Evolutionary conservation across 2,329 filamentous ascomycete genomes (phyloP).

Genomic region (Colletotrichum sp.): DNA sequence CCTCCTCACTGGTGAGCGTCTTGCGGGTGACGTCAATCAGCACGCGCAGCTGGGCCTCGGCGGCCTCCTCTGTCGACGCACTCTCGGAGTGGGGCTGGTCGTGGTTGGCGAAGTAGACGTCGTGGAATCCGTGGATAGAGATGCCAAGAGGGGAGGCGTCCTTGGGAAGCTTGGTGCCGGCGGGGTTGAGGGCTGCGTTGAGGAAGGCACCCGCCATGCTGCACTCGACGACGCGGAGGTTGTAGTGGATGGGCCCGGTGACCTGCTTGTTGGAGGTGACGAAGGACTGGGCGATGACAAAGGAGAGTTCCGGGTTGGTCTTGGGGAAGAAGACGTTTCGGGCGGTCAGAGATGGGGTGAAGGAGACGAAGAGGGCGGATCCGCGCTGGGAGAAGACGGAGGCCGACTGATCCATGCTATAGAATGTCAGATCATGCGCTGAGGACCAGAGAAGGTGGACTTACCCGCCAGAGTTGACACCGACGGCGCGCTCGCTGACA

Average conservation of each 20-base stretch:
- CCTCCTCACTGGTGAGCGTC: slow-evolving; percentile 77
- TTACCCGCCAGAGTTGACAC: slow-evolving; percentile 94
- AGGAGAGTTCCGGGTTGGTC: slow-evolving; percentile 82
- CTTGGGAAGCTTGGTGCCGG: slow-evolving; percentile 66
- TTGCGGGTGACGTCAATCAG: slow-evolving; percentile 73
- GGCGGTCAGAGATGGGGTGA: slow-evolving; percentile 79
- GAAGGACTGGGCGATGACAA: slow-evolving; percentile 94
- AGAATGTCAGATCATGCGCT: background rate
- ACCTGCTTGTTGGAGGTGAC: slow-evolving; percentile 94
- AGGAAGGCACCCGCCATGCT: slow-evolving; percentile 81
- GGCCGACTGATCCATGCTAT: slow-evolving; percentile 94
- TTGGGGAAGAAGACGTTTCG: slow-evolving; percentile 82
- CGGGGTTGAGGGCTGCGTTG: slow-evolving; percentile 61
- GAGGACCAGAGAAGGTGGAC: slow-evolving; percentile 27
- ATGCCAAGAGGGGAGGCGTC: slow-evolving; percentile 85
- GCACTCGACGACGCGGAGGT: slow-evolving; percentile 94
- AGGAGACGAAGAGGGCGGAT: slow-evolving; percentile 88
- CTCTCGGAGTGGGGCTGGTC: slow-evolving; percentile 38
- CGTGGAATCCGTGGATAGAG: slow-evolving; percentile 86
- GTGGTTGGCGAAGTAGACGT: slow-evolving; percentile 72
- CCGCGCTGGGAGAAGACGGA: slow-evolving; percentile 91
- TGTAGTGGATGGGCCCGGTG: slow-evolving; percentile 93
- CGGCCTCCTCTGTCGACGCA: slow-evolving; percentile 12
- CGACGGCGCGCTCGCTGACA: slow-evolving; percentile 90
- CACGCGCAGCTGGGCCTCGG: slow-evolving; percentile 71